Evolutionary conservation across 805 yeast genomes (phyloP).

Genomic region (Lachancea nothofagi): DNA sequence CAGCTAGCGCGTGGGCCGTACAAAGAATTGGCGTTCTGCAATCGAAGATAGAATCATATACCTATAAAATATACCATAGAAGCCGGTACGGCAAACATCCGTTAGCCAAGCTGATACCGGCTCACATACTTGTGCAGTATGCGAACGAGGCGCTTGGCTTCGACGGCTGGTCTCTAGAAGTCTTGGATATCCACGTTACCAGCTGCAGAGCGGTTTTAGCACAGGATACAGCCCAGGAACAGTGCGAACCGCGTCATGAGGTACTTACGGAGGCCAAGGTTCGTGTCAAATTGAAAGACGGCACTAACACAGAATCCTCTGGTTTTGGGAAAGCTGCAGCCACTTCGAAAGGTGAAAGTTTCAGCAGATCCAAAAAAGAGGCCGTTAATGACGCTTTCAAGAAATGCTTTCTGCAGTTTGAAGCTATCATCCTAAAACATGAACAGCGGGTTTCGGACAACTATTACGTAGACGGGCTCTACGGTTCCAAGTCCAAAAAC

Average conservation of each 20-base stretch:
- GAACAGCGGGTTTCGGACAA: slow-evolving; percentile 32
- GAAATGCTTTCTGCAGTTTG: slow-evolving; percentile 73
- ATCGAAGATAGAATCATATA: slow-evolving; percentile 39
- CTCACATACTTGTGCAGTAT: slow-evolving; percentile 33
- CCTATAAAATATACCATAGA: slow-evolving; percentile 26
- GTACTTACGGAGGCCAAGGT: slow-evolving; percentile 41
- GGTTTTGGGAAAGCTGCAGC: slow-evolving; percentile 71
- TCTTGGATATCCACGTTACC: slow-evolving; percentile 27
- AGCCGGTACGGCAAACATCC: slow-evolving; percentile 25
- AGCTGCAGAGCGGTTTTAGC: slow-evolving; percentile 13
- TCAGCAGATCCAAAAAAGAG: slow-evolving; percentile 75
- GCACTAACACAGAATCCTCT: slow-evolving; percentile 71
- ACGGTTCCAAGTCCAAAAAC: slow-evolving; percentile 11
- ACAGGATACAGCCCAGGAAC: slow-evolving; percentile 7
- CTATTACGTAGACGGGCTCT: slow-evolving; percentile 33
- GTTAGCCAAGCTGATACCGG: slow-evolving; percentile 31
- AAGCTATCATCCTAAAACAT: slow-evolving; percentile 46
- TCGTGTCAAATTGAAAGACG: slow-evolving; percentile 69
- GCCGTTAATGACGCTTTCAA: slow-evolving; percentile 83
- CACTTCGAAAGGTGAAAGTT: slow-evolving; percentile 60
- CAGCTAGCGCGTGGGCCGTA: slow-evolving; percentile 44
- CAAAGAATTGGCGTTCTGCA: slow-evolving; percentile 44
- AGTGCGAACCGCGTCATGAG: slow-evolving; percentile 13
- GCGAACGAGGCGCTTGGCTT: slow-evolving; percentile 52
- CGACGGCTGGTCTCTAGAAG: slow-evolving; percentile 51